Evolutionary conservation across 768 basidiomycete species (phyloP), one percentile per base, ranked within the genome.

Genomic region (Favolaschia claudopus): DNA sequence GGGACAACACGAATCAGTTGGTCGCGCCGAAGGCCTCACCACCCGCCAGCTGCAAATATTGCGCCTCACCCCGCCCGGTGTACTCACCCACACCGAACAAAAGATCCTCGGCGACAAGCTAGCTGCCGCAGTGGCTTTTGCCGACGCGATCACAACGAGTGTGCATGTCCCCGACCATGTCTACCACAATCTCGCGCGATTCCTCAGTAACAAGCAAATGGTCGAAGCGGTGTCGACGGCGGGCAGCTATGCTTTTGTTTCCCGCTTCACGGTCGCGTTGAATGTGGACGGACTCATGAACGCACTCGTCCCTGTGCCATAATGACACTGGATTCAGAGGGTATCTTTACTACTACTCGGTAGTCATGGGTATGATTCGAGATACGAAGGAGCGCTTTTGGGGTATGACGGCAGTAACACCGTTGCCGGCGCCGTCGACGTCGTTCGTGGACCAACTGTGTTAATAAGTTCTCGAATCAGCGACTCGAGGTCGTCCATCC

Each of bases 1-100:
- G 73, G 51, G 69, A 17, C 73, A 74, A 36, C 73, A 74, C 34
- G 73, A 74, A 59, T 38, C 72, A n/a, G 71, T 74, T 4, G 72
- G 70, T 14, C 68, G 73, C 36, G 50, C 73, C 5, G 73, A 67
- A 49, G 73, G 73, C 31, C 62, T 73, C 5, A 72, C 73, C 8
- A 71, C 72, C 6, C 36, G 56, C 17, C 72, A 74, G 44, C 69
- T 74, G 29, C 64, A 40, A 28, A 66, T 62, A 20, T 58, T 74
- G 49, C 70, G 73, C 1, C 56, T 69, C 12, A 60, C 68, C 15
- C 68, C 68, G 5, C 29, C 58, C 15, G 43, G 45, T 24, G 36
- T 22, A 3, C 49, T 69, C 49, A 40, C 50, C 32, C 32, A 62
- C 29, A 33, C 62, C 19, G 45, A 53, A 37, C 36, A 69, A 38